Conservation (phyloP, 1,284 basidiomycete species). For the Baeospora myosura region DNA sequence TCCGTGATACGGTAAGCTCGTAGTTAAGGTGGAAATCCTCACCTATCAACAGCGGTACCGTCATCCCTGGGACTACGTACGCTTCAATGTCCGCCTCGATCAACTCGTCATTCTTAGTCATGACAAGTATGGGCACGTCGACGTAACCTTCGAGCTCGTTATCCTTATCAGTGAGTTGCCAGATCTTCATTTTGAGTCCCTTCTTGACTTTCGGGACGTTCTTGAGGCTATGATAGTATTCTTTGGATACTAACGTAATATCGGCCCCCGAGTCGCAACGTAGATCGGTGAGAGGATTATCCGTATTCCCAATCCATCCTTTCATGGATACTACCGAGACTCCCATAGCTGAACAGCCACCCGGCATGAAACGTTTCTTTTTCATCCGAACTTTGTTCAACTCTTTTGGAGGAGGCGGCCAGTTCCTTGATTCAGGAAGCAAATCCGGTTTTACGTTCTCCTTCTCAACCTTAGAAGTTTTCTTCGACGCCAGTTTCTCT, state of each 20-base stretch:
- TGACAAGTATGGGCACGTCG: not conserved
- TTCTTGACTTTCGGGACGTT: not conserved
- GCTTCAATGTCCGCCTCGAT: not conserved
- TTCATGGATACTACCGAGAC: not conserved
- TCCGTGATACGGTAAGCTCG: not conserved
- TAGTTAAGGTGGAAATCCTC: not conserved
- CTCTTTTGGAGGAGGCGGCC: not conserved
- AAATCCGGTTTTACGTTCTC: not conserved
- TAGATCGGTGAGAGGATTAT: not conserved
- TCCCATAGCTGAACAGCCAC: not conserved
- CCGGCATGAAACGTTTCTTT: not conserved
- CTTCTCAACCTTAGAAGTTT: not conserved
- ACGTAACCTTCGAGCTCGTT: not conserved
- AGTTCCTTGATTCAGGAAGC: not conserved
- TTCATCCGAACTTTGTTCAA: too few relatives aligned
- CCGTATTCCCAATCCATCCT: not conserved
- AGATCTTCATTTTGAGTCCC: not conserved
- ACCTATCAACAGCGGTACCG: not conserved
- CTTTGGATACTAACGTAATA: not conserved
- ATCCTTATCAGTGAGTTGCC: too few relatives aligned
- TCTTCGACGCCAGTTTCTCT: not conserved
- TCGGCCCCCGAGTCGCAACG: not conserved
- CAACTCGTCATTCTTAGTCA: not conserved
- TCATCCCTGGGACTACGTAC: not conserved
- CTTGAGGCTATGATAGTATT: not conserved